These are phyloP conservation scores for Striga hermonthica DNA, from an alignment of 305 asterid genomes.

Conservation along the genomic window DNA sequence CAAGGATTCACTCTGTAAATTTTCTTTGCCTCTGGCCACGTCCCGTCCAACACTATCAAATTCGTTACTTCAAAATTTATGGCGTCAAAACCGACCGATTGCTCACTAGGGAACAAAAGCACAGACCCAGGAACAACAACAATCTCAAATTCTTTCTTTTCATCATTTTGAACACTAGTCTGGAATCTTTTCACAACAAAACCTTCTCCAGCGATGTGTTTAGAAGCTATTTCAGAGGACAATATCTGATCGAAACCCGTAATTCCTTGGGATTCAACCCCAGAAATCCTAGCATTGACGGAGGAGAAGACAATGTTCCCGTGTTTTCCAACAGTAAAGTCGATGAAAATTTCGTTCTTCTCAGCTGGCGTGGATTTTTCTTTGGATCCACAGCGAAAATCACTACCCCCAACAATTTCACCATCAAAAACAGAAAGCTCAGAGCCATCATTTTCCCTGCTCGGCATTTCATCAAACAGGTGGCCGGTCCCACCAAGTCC, in stretches of 20 bases:
- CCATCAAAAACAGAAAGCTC: conserved; percentile 14
- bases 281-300: conserved; percentile 5
- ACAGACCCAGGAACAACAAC: conserved; percentile 63
- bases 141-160: conserved; percentile 54
- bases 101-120: conserved; percentile 74
- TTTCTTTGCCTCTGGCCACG: conserved; percentile 92
- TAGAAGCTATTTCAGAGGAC: conserved; percentile 30
- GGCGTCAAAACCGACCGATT: conserved; percentile 44
- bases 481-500: conserved; percentile 31
- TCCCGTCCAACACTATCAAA: conserved; percentile 79
- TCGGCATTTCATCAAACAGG: conserved; percentile 38
- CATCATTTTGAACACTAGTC: conserved; percentile 36
- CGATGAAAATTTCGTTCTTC: conserved; percentile 7
- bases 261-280: conserved; percentile 17
- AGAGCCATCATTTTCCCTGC: conserved; percentile 7
- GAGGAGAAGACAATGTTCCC: conserved; percentile 43
- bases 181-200: conserved; percentile 52
- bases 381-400: conserved; percentile 5
- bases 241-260: conserved; percentile 41
- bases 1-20: conserved; percentile 91
- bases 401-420: neutral
- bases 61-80: conserved; percentile 59
- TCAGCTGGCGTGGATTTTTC: neutral
- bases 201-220: conserved; percentile 40
- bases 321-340: conserved; percentile 47